phyloP scores from a whole-genome alignment of 306 rosid genomes.

The Calophaca sinica region DNA sequence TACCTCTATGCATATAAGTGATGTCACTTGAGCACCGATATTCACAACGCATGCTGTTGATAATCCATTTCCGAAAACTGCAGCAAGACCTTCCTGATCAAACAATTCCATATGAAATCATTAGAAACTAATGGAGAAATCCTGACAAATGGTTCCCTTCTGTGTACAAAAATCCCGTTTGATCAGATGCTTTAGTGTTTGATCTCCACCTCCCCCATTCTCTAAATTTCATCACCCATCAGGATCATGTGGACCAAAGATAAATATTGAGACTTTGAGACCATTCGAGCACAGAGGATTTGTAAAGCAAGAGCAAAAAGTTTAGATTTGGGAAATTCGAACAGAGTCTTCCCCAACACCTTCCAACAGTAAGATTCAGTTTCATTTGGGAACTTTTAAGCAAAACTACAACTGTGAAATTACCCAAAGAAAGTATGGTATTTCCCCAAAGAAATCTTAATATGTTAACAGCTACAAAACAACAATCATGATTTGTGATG shows the following conservation, averaged over 20 bases:
- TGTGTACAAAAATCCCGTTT: slow-evolving; percentile 20
- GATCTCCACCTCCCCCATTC: slow-evolving; percentile 31
- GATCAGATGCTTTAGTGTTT: slow-evolving; percentile 17
- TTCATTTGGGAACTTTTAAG: slow-evolving; percentile 9
- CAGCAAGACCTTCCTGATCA: slow-evolving; percentile 96
- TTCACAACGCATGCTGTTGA: slow-evolving; percentile 93
- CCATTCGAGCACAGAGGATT: slow-evolving; percentile 1
- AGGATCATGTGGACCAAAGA: slow-evolving; percentile 25
- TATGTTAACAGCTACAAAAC: slow-evolving; percentile 20
- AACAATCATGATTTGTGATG: not conserved
- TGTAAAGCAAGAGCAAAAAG: slow-evolving; percentile 18
- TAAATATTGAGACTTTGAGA: not conserved
- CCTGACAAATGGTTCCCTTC: slow-evolving; percentile 25
- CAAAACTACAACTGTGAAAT: not conserved
- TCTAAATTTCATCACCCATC: slow-evolving; percentile 23
- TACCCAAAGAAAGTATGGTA: slow-evolving; percentile 27
- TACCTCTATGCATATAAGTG: slow-evolving; percentile 96
- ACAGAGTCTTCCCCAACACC: slow-evolving; percentile 1
- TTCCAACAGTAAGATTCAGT: not conserved
- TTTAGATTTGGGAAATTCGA: slow-evolving; percentile 28
- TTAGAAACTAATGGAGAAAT: slow-evolving; percentile 42
- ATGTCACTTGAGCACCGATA: slow-evolving; percentile 92
- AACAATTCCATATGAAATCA: slow-evolving; percentile 44
- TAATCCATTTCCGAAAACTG: slow-evolving; percentile 94
- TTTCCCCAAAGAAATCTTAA: slow-evolving; percentile 3